These are phyloP conservation scores for Rosa hybrid DNA, from an alignment of 331 rosid species.

Conservation along the genomic window DNA sequence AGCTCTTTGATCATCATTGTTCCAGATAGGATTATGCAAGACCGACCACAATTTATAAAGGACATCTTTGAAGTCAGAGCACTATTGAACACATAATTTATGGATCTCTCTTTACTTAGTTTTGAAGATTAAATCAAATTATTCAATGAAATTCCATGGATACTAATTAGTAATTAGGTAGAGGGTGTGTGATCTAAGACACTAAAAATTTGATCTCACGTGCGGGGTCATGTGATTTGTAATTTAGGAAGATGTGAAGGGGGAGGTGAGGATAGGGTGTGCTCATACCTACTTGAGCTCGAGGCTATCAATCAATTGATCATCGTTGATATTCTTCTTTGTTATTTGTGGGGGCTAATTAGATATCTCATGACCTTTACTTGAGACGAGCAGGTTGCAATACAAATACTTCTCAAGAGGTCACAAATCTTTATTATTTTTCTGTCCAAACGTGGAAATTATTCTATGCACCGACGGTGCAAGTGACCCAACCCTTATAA, in stretches of 20 bases:
- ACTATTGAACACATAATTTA: not conserved
- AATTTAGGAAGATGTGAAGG: not conserved
- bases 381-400: too few species aligned
- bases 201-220: not conserved
- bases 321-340: too few species aligned
- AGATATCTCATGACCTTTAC: too few species aligned
- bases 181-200: not conserved
- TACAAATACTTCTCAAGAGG: too few species aligned
- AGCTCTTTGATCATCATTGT: not conserved
- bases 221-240: not conserved
- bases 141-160: not conserved
- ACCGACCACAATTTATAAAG: not conserved
- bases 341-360: too few species aligned
- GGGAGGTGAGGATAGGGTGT: not conserved
- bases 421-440: too few species aligned
- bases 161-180: too few species aligned
- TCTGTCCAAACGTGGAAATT: too few species aligned
- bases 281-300: not conserved
- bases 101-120: slow-evolving; percentile 5
- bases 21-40: not conserved
- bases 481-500: too few species aligned
- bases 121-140: slow-evolving; percentile 10
- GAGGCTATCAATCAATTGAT: not conserved
- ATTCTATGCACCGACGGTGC: too few species aligned
- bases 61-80: not conserved